Base-by-base conservation (phyloP, 2,329 filamentous ascomycete genomes). In the Alternaria panax region DNA sequence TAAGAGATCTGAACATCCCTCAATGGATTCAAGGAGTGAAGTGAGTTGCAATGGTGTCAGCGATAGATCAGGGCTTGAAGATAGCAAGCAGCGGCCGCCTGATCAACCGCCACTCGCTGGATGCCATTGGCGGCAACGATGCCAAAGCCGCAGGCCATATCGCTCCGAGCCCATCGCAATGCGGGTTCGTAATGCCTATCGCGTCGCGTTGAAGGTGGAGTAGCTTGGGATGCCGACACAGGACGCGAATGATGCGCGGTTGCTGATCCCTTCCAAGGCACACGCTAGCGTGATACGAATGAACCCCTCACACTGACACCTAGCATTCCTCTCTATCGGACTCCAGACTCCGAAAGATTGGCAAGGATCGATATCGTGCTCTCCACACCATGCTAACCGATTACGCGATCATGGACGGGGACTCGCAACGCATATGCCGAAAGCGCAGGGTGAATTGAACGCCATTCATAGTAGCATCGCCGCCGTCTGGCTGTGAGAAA, bases 211-310 rank as follows among this genome's bases (percentile, higher is more conserved):
- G 42, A 51, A 18, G 14, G 46, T 50, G 28, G 46, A 46, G 43
- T 46, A 28, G 43, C 9, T 46, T 27, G 25, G 43, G 25, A 46
- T 46, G 12, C 43, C 3, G n/a, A 27, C 24, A 53, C 16, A n/a
- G 51, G 27, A 45, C 30, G 56, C 20, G 57, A 32, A 34, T 50
- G 54, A 51, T 38, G 38, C 28, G 16, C 54, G 7, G 36, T 24
- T 51, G 46, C 54, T 46, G 54, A 51, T 57, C 46, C 28, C 30
- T 32, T 32, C 46, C 46, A 8, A 34, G 4, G 46, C 28, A 24
- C 34, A 32, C 51, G 34, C 43, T 36, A 50, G 30, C 46, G 46
- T 11, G 36, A 24, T 25, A 40, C 22, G 51, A 28, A 40, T 11
- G 24, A 42, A 32, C 27, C 16, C 27, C 34, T 41, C 25, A 47